Evolutionary conservation across 2,329 filamentous ascomycete species (phyloP).

Genomic region (Sarocladium strictum): DNA sequence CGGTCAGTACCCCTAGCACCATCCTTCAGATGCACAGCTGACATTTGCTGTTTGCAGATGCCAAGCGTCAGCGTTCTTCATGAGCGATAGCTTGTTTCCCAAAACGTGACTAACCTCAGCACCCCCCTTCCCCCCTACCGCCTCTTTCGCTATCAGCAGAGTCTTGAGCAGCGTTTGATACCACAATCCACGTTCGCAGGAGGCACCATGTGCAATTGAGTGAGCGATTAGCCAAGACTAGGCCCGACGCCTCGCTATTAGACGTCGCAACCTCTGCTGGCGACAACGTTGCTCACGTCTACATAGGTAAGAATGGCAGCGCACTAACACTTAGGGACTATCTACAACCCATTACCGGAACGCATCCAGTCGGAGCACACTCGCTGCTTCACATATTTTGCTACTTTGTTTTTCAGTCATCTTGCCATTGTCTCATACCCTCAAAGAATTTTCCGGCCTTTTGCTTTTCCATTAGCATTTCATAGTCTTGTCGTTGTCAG

Average conservation of each 20-base stretch:
- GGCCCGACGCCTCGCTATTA: no score
- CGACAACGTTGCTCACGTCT: neutral
- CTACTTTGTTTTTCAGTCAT: no score
- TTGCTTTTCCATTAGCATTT: no score
- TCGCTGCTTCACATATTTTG: neutral
- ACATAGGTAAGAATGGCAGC: neutral
- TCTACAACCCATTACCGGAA: neutral
- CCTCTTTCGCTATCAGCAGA: neutral
- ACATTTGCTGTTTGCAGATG: conserved; percentile 12
- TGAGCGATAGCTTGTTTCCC: neutral
- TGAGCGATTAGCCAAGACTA: no score
- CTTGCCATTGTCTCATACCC: no score
- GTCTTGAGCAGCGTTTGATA: neutral
- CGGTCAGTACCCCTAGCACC: conserved; percentile 13
- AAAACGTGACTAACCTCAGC: conserved; percentile 1
- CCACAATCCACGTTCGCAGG: no score
- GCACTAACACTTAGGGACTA: neutral
- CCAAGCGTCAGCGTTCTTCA: conserved; percentile 21
- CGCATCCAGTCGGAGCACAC: neutral
- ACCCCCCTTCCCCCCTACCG: neutral
- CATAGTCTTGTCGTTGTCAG: no score
- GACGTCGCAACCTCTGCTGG: no score
- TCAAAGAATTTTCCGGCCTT: no score
- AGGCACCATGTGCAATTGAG: no score
- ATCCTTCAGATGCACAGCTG: neutral